Evolutionary conservation across 1,284 basidiomycete species (phyloP).

Genomic region (Apiotrichum brassicae): DNA sequence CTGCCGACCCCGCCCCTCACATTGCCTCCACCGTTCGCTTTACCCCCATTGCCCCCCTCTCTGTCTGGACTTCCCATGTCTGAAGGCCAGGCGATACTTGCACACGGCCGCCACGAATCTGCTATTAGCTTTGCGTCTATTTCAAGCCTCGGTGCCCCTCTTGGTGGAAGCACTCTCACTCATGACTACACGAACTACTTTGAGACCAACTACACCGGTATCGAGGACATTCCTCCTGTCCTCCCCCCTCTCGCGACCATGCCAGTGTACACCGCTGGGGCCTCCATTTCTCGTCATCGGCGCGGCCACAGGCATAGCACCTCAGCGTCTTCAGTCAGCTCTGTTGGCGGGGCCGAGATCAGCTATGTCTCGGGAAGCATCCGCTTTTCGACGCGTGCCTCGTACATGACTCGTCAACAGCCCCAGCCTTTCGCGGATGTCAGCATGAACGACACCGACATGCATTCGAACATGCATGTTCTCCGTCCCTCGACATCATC

Average conservation of each 20-base stretch:
- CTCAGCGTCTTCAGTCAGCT: slow-evolving; percentile 50
- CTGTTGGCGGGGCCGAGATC: slow-evolving; percentile 39
- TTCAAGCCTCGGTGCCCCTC: slow-evolving; percentile 67
- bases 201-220: slow-evolving; percentile 45
- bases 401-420: slow-evolving; percentile 12
- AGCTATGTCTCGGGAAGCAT: slow-evolving; percentile 20
- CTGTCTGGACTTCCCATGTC: neutral
- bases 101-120: slow-evolving; percentile 52
- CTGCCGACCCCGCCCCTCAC: neutral
- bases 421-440: slow-evolving; percentile 51
- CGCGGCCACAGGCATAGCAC: slow-evolving; percentile 42
- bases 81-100: neutral
- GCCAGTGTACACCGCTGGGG: neutral
- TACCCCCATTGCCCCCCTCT: neutral
- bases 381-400: neutral
- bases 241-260: slow-evolving; percentile 30
- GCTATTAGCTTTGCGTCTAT: slow-evolving; percentile 70
- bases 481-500: slow-evolving; percentile 58
- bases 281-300: slow-evolving; percentile 7
- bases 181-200: slow-evolving; percentile 70
- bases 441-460: slow-evolving; percentile 54
- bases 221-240: slow-evolving; percentile 5
- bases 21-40: slow-evolving; percentile 8
- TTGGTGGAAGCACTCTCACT: slow-evolving; percentile 53
- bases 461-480: slow-evolving; percentile 58